Percentiles rank a stretch among this genome's conserved stretches.
phyloP scores from a whole-genome alignment of 805 yeast genomes.

The Millerago galiae region DNA sequence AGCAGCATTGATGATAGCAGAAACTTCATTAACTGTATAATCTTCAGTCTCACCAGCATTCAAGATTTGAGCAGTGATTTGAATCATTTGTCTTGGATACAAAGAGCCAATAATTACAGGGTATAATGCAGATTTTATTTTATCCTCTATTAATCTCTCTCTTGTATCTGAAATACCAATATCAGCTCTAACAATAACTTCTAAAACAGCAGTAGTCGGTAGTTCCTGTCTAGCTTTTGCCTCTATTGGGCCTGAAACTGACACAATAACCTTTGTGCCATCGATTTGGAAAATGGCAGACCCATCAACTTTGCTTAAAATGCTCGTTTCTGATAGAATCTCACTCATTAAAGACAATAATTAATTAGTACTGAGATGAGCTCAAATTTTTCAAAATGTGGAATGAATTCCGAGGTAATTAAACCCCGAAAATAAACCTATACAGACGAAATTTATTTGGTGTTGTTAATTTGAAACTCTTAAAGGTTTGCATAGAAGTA shows the following conservation, averaged over 20 bases:
- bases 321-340: slow-evolving; percentile 12
- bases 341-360: background rate
- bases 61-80: slow-evolving; percentile 59
- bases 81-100: slow-evolving; percentile 77
- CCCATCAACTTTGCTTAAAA: slow-evolving; percentile 67
- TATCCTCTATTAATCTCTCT: slow-evolving; percentile 72
- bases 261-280: slow-evolving; percentile 53
- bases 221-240: slow-evolving; percentile 75
- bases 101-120: slow-evolving; percentile 52
- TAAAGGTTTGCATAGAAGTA: background rate
- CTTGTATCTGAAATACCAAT: slow-evolving; percentile 68
- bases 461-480: no score
- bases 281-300: slow-evolving; percentile 56
- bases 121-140: slow-evolving; percentile 53
- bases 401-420: no score
- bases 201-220: slow-evolving; percentile 73
- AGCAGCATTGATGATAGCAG: slow-evolving; percentile 52
- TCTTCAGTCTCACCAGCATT: slow-evolving; percentile 42
- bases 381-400: background rate
- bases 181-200: slow-evolving; percentile 72
- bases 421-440: no score
- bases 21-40: slow-evolving; percentile 20
- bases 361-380: background rate
- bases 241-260: slow-evolving; percentile 91
- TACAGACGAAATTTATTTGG: no score